phyloP scores from a whole-genome alignment of 495 filamentous ascomycete genomes.

The Aspergillus saccharolyticus region DNA sequence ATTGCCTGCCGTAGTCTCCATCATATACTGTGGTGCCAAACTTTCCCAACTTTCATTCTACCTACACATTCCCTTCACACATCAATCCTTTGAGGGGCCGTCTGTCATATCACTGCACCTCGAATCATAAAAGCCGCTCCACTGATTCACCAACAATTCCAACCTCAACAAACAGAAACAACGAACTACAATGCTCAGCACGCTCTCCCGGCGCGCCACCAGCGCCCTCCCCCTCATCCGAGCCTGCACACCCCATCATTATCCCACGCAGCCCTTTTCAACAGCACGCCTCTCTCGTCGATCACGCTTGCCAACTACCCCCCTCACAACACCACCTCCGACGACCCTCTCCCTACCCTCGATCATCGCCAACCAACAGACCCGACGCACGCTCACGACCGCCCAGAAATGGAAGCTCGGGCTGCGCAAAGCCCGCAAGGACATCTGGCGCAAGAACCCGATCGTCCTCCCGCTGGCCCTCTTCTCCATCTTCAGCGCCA shows the following conservation, averaged over 20 bases:
- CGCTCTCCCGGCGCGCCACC: slow-evolving; percentile 33
- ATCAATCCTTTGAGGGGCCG: no score
- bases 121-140: no score
- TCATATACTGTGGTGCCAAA: no score
- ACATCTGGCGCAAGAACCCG: slow-evolving; percentile 46
- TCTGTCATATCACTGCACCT: no score
- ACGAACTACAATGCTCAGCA: slow-evolving; percentile 29
- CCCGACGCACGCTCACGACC: slow-evolving; percentile 17
- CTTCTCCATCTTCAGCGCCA: slow-evolving; percentile 41
- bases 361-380: slow-evolving; percentile 1
- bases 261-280: slow-evolving; percentile 5
- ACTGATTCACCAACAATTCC: no score
- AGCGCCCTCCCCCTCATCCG: slow-evolving; percentile 14
- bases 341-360: not conserved
- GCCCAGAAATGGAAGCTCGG: slow-evolving; percentile 27
- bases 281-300: not conserved
- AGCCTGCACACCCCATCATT: slow-evolving; percentile 9
- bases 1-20: no score
- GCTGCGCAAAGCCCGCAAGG: slow-evolving; percentile 37
- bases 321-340: no score
- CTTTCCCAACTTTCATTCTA: no score
- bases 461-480: slow-evolving; percentile 45
- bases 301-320: not conserved
- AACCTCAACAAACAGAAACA: not conserved
- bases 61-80: no score